Evolutionary conservation across 306 rosid species (phyloP).

Genomic region (Ormosia semicastrata): DNA sequence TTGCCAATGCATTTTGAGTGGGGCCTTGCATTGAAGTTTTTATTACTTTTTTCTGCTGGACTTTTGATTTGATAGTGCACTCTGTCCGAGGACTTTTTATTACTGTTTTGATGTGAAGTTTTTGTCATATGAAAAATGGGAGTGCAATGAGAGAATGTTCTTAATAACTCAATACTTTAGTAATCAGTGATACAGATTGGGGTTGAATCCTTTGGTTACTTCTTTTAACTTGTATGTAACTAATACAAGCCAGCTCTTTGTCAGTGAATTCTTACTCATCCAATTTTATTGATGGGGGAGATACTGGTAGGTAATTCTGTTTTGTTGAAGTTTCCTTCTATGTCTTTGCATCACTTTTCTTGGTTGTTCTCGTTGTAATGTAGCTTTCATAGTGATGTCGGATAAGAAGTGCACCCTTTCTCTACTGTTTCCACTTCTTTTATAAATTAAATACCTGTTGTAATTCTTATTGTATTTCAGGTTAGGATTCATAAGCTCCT

Average conservation of each 20-base stretch:
- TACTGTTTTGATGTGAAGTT: not conserved
- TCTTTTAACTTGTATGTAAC: no score
- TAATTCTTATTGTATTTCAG: conserved; percentile 36
- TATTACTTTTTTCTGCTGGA: not conserved
- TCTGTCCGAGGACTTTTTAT: not conserved
- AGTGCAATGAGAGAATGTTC: not conserved
- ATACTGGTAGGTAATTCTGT: not conserved
- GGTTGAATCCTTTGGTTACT: not conserved
- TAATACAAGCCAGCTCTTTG: not conserved
- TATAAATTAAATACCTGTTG: not conserved
- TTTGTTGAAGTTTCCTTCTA: conserved; percentile 10
- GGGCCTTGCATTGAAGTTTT: not conserved
- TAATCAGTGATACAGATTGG: not conserved
- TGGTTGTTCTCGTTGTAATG: not conserved
- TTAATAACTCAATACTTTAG: not conserved
- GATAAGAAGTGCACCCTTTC: not conserved
- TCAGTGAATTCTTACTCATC: not conserved
- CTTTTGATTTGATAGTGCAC: not conserved
- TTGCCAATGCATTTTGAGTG: not conserved
- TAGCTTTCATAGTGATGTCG: conserved; percentile 1
- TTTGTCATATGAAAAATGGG: not conserved
- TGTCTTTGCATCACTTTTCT: conserved; percentile 1
- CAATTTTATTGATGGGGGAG: not conserved
- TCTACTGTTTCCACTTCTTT: not conserved
- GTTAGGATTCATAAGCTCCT: conserved; percentile 63